phyloP scores from a whole-genome alignment of 768 basidiomycete genomes.

The Lyophyllum atratum region DNA sequence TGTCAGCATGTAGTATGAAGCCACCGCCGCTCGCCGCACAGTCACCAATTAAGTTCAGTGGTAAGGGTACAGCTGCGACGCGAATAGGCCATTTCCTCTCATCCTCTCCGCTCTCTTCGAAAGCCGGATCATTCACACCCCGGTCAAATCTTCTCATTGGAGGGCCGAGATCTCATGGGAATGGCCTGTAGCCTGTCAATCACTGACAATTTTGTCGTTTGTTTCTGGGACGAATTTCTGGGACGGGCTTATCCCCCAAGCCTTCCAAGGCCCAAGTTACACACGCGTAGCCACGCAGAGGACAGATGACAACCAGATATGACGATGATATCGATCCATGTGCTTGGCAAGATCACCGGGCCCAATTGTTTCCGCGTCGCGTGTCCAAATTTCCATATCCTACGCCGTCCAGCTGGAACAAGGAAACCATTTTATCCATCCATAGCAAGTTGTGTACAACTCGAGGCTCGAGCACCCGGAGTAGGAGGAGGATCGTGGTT shows the following conservation, averaged over 20 bases:
- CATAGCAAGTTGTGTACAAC: too few species aligned
- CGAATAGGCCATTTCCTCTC: too few species aligned
- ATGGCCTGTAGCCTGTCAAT: too few species aligned
- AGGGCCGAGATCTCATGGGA: too few species aligned
- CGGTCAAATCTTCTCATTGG: neutral
- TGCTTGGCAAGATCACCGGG: constrained; percentile 1
- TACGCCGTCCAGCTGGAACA: neutral
- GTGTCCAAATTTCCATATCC: neutral
- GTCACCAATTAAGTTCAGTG: neutral
- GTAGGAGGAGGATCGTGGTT: neutral
- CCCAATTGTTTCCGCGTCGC: neutral
- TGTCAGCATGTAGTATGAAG: too few species aligned
- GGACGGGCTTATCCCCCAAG: neutral
- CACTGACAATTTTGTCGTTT: too few species aligned
- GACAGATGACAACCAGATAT: neutral
- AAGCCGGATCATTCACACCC: too few species aligned
- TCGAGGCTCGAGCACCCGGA: neutral
- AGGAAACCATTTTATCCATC: neutral
- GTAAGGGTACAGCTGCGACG: neutral
- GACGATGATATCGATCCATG: neutral
- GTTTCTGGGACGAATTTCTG: too few species aligned
- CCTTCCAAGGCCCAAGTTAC: too few species aligned
- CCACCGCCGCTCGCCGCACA: neutral
- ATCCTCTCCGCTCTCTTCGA: too few species aligned
- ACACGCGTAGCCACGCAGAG: too few species aligned